phyloP scores from a whole-genome alignment of 2,329 filamentous ascomycete genomes.

The Colletotrichum lini region DNA sequence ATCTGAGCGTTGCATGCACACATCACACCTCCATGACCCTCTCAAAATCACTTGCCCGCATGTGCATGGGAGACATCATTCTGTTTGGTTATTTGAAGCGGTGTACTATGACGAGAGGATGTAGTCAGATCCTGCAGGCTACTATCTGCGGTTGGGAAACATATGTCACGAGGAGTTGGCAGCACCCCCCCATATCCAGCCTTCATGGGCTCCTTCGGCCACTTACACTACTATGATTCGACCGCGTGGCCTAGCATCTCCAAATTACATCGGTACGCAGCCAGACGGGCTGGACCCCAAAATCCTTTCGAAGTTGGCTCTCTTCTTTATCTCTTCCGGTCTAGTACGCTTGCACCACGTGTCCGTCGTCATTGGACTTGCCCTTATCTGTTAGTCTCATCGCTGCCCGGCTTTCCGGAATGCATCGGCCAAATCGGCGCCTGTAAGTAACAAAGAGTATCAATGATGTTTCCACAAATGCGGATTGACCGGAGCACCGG shows the following conservation, averaged over 20 bases:
- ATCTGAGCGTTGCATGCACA: neutral
- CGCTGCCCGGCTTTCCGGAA: constrained; percentile 20
- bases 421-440: constrained; percentile 21
- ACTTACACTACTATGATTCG: constrained; percentile 16
- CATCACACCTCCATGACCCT: neutral
- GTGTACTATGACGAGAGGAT: neutral
- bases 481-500: neutral
- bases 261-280: constrained; percentile 2
- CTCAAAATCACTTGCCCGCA: neutral
- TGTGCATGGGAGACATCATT: neutral
- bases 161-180: constrained; percentile 2
- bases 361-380: constrained; percentile 25
- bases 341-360: constrained; percentile 33
- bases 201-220: constrained; percentile 1
- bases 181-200: neutral
- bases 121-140: neutral
- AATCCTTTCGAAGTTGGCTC: neutral
- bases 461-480: neutral
- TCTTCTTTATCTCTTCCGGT: constrained; percentile 6
- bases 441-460: neutral
- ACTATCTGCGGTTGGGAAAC: neutral
- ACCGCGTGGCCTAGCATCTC: neutral
- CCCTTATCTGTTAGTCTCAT: neutral
- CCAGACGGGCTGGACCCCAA: neutral
- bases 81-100: neutral